These are phyloP conservation scores for Papilionanthe hybrid DNA, from an alignment of 116 monocot genomes.

Conservation along the genomic window DNA sequence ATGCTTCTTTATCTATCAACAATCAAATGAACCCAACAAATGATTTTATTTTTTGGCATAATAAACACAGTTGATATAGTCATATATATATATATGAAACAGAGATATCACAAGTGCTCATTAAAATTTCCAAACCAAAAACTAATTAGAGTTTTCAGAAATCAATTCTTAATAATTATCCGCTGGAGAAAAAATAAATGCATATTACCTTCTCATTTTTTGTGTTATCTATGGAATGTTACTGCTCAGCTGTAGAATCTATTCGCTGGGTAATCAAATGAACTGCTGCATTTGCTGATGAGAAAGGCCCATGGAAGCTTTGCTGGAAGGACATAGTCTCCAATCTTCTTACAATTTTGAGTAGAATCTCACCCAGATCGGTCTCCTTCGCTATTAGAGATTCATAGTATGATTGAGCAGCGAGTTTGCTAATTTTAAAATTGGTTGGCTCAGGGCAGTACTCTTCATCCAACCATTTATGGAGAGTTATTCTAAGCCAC, in stretches of 20 bases:
- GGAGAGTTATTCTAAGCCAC: conserved; percentile 71
- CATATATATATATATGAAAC: too few relatives aligned
- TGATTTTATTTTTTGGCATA: too few relatives aligned
- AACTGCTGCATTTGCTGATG: conserved; percentile 89
- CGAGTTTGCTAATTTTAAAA: conserved; percentile 76
- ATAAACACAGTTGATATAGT: too few relatives aligned
- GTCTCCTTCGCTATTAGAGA: conserved; percentile 49
- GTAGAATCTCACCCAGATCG: conserved; percentile 68
- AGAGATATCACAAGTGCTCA: too few relatives aligned
- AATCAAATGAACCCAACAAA: too few relatives aligned
- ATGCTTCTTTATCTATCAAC: too few relatives aligned
- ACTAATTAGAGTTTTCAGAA: too few relatives aligned
- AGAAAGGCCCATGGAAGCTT: conserved; percentile 92
- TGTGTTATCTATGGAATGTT: neutral
- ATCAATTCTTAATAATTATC: too few relatives aligned
- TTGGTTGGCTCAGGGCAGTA: conserved; percentile 89
- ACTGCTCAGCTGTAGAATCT: conserved; percentile 14
- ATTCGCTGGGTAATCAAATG: conserved; percentile 51
- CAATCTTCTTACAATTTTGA: conserved; percentile 66
- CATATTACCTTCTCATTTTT: too few relatives aligned
- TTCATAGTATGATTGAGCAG: conserved; percentile 73
- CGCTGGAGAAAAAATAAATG: too few relatives aligned
- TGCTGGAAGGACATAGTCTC: conserved; percentile 67
- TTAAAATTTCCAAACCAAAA: too few relatives aligned
- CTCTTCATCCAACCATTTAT: conserved; percentile 90